Evolutionary conservation across 371 early-diverging fungal species (phyloP).

Genomic region (Mucor velutinosus): DNA sequence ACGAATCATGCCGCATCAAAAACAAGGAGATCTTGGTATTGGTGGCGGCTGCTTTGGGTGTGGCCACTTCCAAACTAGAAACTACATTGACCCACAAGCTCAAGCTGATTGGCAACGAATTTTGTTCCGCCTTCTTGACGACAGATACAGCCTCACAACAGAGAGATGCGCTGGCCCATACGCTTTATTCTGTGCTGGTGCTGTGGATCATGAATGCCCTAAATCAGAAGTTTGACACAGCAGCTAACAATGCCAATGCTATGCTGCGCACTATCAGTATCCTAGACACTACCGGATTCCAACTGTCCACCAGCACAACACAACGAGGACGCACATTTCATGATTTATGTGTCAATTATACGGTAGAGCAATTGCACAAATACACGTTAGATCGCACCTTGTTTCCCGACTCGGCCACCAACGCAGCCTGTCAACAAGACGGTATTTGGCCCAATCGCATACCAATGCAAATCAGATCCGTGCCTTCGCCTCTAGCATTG

Average conservation of each 20-base stretch:
- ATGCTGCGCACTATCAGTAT: slow-evolving; percentile 67
- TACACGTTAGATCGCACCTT: slow-evolving; percentile 29
- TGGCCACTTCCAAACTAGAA: slow-evolving; percentile 55
- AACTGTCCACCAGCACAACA: slow-evolving; percentile 6
- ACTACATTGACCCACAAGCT: slow-evolving; percentile 71
- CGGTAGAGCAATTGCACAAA: slow-evolving; percentile 79
- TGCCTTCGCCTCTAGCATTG: neutral
- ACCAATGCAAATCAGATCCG: neutral
- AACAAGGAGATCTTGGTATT: slow-evolving; percentile 73
- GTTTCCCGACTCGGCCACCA: slow-evolving; percentile 5
- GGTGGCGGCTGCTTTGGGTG: slow-evolving; percentile 81
- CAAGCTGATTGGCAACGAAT: slow-evolving; percentile 64
- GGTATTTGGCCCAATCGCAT: slow-evolving; percentile 12
- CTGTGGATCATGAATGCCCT: slow-evolving; percentile 77
- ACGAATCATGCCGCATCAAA: slow-evolving; percentile 54
- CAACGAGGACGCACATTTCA: slow-evolving; percentile 55
- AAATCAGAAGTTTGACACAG: slow-evolving; percentile 61
- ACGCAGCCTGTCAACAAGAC: slow-evolving; percentile 12
- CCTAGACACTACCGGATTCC: slow-evolving; percentile 75
- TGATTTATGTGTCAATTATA: slow-evolving; percentile 84
- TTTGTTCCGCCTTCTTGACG: slow-evolving; percentile 82
- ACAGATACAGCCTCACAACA: slow-evolving; percentile 64
- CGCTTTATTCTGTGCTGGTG: slow-evolving; percentile 76
- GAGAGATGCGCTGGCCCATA: slow-evolving; percentile 72
- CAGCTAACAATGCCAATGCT: slow-evolving; percentile 44